Percentiles rank a stretch among this genome's conserved stretches.
Evolutionary conservation across 176 grass and related monocot species (phyloP).

Genomic region (Otatea glauca): DNA sequence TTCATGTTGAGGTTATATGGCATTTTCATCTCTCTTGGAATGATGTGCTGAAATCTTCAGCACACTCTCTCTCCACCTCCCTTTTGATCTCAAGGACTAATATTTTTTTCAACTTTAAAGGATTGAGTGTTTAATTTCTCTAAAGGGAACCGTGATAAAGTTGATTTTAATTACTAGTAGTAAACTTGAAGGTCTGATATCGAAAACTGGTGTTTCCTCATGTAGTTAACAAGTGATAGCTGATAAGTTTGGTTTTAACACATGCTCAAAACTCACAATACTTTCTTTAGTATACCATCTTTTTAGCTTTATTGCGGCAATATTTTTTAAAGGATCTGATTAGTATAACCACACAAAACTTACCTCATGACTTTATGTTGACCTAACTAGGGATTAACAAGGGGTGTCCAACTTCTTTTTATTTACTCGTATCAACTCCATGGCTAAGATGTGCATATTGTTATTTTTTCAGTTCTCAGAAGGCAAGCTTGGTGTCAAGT

Average conservation of each 20-base stretch:
- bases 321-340: neutral
- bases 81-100: neutral
- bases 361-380: neutral
- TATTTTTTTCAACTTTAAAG: neutral
- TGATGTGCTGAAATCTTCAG: neutral
- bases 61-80: neutral
- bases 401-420: constrained; percentile 13
- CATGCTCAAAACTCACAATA: neutral
- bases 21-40: neutral
- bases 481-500: constrained; percentile 89
- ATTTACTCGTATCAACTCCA: neutral
- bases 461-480: constrained; percentile 73
- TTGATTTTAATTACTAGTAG: neutral
- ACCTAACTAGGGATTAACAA: constrained; percentile 2
- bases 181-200: constrained; percentile 4
- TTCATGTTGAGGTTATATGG: neutral
- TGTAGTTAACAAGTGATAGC: neutral
- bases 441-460: constrained; percentile 20
- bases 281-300: constrained; percentile 13
- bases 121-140: neutral
- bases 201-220: neutral
- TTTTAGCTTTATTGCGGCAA: neutral
- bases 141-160: neutral
- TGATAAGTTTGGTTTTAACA: constrained; percentile 21
- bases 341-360: neutral